Conservation (phyloP, 768 basidiomycete species). For the Lactarius hengduanensis region DNA sequence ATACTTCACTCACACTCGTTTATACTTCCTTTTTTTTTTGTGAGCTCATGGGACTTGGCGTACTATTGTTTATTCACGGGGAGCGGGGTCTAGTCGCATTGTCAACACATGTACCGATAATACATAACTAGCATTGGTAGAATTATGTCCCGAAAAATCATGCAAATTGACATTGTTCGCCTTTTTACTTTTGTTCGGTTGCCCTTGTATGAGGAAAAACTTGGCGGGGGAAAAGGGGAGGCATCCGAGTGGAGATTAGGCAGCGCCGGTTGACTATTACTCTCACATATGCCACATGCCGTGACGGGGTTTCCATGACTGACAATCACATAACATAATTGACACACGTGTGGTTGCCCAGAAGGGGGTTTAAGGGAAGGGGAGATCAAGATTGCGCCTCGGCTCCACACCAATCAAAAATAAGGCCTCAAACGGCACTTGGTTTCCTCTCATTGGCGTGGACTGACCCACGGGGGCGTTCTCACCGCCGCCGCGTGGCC, state of each 20-base stretch:
- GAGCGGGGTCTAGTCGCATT: slow-evolving; percentile 15
- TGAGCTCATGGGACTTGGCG: slow-evolving; percentile 16
- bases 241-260: background rate
- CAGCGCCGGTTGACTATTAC: background rate
- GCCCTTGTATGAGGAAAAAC: too few relatives aligned
- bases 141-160: slow-evolving; percentile 19
- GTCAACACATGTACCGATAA: slow-evolving; percentile 16
- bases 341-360: background rate
- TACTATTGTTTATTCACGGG: slow-evolving; percentile 24
- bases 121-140: slow-evolving; percentile 22
- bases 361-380: background rate
- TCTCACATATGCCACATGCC: slow-evolving; percentile 8
- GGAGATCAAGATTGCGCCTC: slow-evolving; percentile 15
- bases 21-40: background rate
- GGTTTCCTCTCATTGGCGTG: background rate
- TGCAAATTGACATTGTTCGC: slow-evolving; percentile 18
- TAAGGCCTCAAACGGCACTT: background rate
- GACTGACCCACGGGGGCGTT: background rate
- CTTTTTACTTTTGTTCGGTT: background rate
- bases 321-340: background rate
- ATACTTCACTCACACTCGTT: background rate
- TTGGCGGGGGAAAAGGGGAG: background rate
- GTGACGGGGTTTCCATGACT: slow-evolving; percentile 13
- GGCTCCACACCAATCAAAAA: slow-evolving; percentile 4
- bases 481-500: slow-evolving; percentile 12